These are phyloP conservation scores for Aspergillus novofumigatus DNA, from an alignment of 2,329 filamentous ascomycete genomes.

Conservation along the genomic window DNA sequence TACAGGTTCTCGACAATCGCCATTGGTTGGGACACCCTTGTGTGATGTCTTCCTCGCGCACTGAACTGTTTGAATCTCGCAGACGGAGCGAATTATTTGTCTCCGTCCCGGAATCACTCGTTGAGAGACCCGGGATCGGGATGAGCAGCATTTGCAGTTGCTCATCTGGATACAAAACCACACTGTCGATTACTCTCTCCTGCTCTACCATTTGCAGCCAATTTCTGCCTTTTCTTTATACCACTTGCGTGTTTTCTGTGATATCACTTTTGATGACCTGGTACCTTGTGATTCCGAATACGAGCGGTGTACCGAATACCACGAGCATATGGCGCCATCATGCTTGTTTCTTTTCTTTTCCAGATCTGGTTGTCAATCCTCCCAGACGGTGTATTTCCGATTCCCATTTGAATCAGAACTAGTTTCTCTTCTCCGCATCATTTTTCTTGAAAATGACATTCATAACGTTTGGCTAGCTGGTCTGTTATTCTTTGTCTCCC, in stretches of 20 bases:
- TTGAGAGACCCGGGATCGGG: background rate
- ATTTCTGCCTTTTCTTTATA: constrained; percentile 18
- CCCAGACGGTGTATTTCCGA: constrained; percentile 1
- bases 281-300: background rate
- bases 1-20: background rate
- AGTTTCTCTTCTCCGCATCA: constrained; percentile 1
- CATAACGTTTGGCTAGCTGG: background rate
- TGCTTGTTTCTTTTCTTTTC: background rate
- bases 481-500: background rate
- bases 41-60: background rate
- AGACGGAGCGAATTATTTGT: background rate
- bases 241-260: constrained; percentile 15
- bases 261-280: constrained; percentile 11
- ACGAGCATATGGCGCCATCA: background rate
- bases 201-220: background rate
- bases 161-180: background rate
- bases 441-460: background rate
- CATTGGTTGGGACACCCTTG: background rate
- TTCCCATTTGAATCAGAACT: constrained; percentile 5
- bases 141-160: background rate
- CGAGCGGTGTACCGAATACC: background rate
- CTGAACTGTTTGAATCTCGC: background rate
- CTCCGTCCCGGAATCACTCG: background rate
- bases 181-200: background rate
- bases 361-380: background rate